These are phyloP conservation scores for Plenodomus tracheiphilus DNA, from an alignment of 2,329 filamentous ascomycete genomes.

Conservation along the genomic window DNA sequence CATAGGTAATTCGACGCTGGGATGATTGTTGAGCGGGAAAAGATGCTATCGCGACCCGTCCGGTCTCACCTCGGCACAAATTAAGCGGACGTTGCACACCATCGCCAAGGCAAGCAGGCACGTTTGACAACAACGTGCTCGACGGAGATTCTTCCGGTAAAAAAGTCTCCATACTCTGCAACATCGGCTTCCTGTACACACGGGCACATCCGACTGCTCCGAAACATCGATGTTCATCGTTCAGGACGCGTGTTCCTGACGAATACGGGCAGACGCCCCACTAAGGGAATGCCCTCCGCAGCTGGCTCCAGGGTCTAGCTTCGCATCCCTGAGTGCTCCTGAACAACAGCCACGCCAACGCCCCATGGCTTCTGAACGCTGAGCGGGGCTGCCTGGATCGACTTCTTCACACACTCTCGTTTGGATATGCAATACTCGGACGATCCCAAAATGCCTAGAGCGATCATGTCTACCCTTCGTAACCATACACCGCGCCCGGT, in stretches of 20 bases:
- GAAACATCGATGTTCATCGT: neutral
- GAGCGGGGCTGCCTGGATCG: neutral
- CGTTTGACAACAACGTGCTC: neutral
- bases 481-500: constrained; percentile 23
- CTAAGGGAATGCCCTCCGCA: neutral
- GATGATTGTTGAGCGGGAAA: too few relatives aligned
- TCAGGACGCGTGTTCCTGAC: constrained; percentile 10
- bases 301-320: neutral
- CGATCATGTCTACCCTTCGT: constrained; percentile 29
- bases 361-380: neutral
- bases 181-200: neutral
- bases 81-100: neutral
- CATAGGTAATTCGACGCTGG: too few relatives aligned
- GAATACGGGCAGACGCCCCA: constrained; percentile 5
- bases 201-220: neutral
- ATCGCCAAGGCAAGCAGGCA: neutral
- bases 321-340: constrained; percentile 13
- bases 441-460: constrained; percentile 1
- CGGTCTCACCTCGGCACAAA: too few relatives aligned
- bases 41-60: too few relatives aligned
- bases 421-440: constrained; percentile 9
- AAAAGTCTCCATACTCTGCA: too few relatives aligned
- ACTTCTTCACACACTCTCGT: neutral
- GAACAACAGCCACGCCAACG: constrained; percentile 1
- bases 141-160: neutral